Percentiles rank a stretch among this genome's conserved stretches.
Evolutionary conservation across 2,329 filamentous ascomycete species (phyloP).

Genomic region (Alternaria incomplexa): DNA sequence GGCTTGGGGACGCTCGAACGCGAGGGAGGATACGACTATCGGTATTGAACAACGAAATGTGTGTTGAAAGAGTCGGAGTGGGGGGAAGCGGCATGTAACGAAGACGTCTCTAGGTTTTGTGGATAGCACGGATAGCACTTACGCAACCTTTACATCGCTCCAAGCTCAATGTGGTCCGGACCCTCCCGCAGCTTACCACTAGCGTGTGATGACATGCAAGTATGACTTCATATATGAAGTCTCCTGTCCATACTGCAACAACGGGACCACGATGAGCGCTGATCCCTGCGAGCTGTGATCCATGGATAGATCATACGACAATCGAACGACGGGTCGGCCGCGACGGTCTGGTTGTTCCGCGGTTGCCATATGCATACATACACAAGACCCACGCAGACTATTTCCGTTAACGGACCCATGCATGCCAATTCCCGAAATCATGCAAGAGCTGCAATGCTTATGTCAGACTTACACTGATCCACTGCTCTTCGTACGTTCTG

Average conservation of each 20-base stretch:
- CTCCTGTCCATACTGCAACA: not conserved
- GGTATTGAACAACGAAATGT: not conserved
- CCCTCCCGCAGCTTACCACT: not conserved
- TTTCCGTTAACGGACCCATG: not conserved
- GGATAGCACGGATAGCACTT: not conserved
- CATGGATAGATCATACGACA: not conserved
- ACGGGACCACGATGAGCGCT: not conserved
- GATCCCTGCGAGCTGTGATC: not conserved
- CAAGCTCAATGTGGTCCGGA: not conserved
- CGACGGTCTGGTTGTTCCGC: not conserved
- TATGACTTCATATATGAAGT: not conserved
- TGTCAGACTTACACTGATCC: not conserved
- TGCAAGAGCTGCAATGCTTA: not conserved
- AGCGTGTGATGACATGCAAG: not conserved
- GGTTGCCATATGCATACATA: not conserved
- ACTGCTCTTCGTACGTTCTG: not conserved
- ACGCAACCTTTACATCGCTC: not conserved
- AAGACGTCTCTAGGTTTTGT: not conserved
- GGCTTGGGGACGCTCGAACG: conserved; percentile 20
- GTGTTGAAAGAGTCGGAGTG: not conserved
- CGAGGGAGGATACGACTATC: conserved; percentile 1
- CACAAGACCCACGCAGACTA: not conserved
- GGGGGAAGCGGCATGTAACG: not conserved
- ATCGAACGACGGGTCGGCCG: not conserved
- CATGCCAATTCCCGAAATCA: not conserved